Evolutionary conservation across 306 rosid species (phyloP), one percentile per base, ranked within the genome.

Genomic region (Senna tora): DNA sequence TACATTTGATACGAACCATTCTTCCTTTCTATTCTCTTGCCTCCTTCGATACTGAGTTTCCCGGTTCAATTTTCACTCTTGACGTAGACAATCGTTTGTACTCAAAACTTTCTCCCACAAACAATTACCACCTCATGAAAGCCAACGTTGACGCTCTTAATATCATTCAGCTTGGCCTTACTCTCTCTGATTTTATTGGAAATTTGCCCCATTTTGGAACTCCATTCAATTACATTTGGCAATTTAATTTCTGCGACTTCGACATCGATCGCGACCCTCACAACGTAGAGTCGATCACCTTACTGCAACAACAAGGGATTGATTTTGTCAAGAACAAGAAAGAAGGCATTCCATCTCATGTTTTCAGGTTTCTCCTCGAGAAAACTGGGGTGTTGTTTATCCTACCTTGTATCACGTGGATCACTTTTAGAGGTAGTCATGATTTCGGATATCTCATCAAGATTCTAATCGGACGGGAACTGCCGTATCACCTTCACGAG

Each of bases 1-100:
- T 75, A 9, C 3, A 67, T 9, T 72, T 19, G 21, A 20, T 75
- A 0, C 51, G 32, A 0, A 6, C 17, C 8, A 5, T 17, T 17
- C 17, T 45, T 6, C 16, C 32, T 9, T 0, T 0, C 0, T 51
- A 14, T 20, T 46, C 36, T 14, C 43, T 66, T 20, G 51, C 12
- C 22, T 43, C 79, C 30, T 13, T 78, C 1, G 78, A 72, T 60
- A 78, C 70, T 0, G 78, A 73, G 28, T 72, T 57, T 28, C 65
- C 82, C 0, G 82, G 78, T 28, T 19, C 36, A 5, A 20, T 65
- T 7, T 53, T 12, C 7, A n/a, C n/a, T n/a, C n/a, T 4, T 12
- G 3, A 25, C 28, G 10, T 43, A 9, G 58, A 17, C 11, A 5
- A 47, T 8, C 16, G 0, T 4, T 11, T 11, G 2, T 8, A 3